These are phyloP conservation scores for Conidiobolus incongruus DNA, from an alignment of 371 early-diverging fungal genomes.

Conservation along the genomic window DNA sequence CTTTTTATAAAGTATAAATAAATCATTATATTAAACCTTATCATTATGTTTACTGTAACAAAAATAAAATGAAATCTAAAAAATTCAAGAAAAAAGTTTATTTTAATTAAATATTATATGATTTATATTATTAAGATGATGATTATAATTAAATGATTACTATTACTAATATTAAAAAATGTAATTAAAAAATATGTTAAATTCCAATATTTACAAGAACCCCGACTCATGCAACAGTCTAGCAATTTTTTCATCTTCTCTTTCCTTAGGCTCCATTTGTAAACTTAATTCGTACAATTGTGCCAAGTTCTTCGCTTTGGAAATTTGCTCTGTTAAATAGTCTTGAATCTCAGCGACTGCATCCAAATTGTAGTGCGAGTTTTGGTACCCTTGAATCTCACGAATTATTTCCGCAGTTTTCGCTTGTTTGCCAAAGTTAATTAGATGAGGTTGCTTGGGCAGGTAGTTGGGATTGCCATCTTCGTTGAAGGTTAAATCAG, in stretches of 20 bases:
- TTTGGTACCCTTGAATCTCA: conserved; percentile 79
- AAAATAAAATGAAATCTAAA: no score
- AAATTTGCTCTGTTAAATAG: conserved; percentile 27
- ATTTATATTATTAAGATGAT: not conserved
- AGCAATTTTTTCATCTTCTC: conserved; percentile 75
- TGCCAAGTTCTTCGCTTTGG: conserved; percentile 12
- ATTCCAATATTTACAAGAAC: conserved; percentile 34
- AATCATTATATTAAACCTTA: no score
- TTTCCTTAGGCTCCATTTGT: conserved; percentile 63
- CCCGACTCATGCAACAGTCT: conserved; percentile 68
- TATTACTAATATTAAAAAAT: not conserved
- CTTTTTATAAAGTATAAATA: no score
- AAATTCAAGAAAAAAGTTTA: not conserved
- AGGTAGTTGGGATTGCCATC: conserved; percentile 58
- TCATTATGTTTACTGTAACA: no score
- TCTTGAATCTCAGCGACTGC: conserved; percentile 62
- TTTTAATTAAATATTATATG: not conserved
- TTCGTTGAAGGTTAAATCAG: conserved; percentile 82
- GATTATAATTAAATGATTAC: not conserved
- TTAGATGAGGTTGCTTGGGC: conserved; percentile 27
- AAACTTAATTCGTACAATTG: conserved; percentile 46
- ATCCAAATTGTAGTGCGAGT: conserved; percentile 45
- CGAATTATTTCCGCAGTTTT: conserved; percentile 75
- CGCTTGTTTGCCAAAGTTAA: conserved; percentile 77
- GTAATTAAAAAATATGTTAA: not conserved